Conservation (phyloP, 208 protist genomes). For the Trypanosoma brucei region DNA sequence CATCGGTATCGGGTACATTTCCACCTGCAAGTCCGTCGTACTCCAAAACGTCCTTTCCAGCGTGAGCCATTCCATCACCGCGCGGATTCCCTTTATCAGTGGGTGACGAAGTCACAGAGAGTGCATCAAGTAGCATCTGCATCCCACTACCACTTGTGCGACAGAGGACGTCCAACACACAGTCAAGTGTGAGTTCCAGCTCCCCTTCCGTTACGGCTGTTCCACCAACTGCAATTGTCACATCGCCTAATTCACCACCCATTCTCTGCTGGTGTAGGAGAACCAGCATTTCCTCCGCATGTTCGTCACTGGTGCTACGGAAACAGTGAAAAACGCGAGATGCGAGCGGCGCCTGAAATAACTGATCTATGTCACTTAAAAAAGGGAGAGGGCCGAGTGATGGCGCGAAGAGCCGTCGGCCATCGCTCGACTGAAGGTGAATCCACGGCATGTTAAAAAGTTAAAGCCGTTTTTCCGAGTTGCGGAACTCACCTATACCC, state of each 20-base stretch:
- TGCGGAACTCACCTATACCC: no score
- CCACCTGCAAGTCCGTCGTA: constrained; percentile 16
- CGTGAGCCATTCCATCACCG: not conserved
- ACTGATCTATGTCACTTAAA: constrained; percentile 44
- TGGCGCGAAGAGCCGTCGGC: constrained; percentile 48
- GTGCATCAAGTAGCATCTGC: constrained; percentile 20
- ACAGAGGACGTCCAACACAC: constrained; percentile 24
- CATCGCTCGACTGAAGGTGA: constrained; percentile 39
- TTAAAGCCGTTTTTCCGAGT: no score
- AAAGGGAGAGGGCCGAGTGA: constrained; percentile 39
- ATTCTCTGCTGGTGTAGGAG: constrained; percentile 44
- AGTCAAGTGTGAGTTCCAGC: constrained; percentile 26
- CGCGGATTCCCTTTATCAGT: not conserved
- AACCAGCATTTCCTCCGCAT: constrained; percentile 26
- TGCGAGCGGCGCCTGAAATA: constrained; percentile 29
- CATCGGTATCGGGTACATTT: not conserved
- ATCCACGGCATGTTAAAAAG: constrained; percentile 55
- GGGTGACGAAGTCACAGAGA: constrained; percentile 13
- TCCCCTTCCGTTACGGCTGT: constrained; percentile 1
- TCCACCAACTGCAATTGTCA: constrained; percentile 43
- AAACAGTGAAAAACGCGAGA: constrained; percentile 37
- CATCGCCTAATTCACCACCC: constrained; percentile 49
- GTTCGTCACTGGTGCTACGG: not conserved
- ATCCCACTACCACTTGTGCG: constrained; percentile 40
- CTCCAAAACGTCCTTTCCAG: constrained; percentile 19